These are phyloP conservation scores for Adansonia madagascariensis DNA, from an alignment of 441 rosid genomes.

Conservation along the genomic window DNA sequence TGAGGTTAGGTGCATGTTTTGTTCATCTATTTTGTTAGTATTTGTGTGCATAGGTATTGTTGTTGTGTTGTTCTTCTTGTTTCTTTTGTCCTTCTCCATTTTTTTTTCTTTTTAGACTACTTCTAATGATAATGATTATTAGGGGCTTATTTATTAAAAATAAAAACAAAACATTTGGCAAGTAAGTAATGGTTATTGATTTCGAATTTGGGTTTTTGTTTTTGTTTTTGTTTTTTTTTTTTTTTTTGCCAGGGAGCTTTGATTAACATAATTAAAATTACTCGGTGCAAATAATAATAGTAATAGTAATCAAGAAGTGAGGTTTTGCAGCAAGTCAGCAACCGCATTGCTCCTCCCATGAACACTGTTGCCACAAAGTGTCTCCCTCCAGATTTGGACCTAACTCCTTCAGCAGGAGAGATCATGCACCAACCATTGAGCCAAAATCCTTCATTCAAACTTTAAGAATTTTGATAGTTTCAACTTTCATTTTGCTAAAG, in stretches of 20 bases:
- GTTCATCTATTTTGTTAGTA: neutral
- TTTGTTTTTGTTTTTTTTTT: no score
- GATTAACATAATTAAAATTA: neutral
- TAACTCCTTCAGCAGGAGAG: no score
- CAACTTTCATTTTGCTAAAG: no score
- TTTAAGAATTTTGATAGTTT: no score
- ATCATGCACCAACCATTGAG: no score
- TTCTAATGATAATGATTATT: neutral
- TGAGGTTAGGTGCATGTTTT: neutral
- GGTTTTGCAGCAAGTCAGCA: neutral
- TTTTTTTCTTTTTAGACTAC: neutral
- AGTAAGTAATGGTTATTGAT: neutral
- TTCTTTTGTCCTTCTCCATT: neutral
- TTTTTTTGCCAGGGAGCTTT: neutral
- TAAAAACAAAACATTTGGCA: neutral
- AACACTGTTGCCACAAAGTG: neutral
- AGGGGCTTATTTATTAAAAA: neutral
- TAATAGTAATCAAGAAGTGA: neutral
- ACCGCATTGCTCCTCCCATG: neutral
- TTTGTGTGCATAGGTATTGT: no score
- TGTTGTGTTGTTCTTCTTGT: neutral
- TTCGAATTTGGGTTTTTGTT: neutral
- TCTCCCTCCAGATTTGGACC: neutral
- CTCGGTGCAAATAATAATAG: neutral
- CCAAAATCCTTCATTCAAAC: no score